Evolutionary conservation across 768 basidiomycete genomes (phyloP).

Genomic region (Hysterangium stoloniferum): DNA sequence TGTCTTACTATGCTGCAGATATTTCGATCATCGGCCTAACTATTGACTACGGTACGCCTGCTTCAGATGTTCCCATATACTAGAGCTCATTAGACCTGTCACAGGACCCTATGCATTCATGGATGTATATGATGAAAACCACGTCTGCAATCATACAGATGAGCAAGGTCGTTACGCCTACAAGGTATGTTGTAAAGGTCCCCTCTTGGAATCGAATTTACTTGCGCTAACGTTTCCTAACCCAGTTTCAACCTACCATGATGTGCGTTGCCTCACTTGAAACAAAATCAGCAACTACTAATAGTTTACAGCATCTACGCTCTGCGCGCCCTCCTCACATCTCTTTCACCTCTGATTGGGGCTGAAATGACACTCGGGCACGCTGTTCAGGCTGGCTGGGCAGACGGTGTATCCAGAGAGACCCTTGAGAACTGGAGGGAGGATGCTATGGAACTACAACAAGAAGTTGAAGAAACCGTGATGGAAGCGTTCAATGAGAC

Average conservation of each 20-base stretch:
- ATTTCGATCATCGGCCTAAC: constrained; percentile 37
- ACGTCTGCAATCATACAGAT: constrained; percentile 91
- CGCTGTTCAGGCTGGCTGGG: constrained; percentile 58
- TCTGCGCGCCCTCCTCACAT: constrained; percentile 63
- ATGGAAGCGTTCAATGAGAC: constrained; percentile 53
- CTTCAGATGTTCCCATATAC: not conserved
- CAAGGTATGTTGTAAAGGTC: constrained; percentile 27
- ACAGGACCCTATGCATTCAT: constrained; percentile 78
- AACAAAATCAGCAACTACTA: not conserved
- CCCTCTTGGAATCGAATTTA: constrained; percentile 8
- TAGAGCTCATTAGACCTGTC: too few relatives aligned
- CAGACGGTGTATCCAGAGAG: constrained; percentile 40
- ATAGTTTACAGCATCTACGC: constrained; percentile 56
- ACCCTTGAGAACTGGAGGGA: constrained; percentile 55
- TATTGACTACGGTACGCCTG: constrained; percentile 44
- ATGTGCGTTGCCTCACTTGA: constrained; percentile 43
- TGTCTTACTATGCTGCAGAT: constrained; percentile 19
- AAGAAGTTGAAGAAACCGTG: constrained; percentile 54
- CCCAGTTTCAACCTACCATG: constrained; percentile 67
- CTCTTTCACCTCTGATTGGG: constrained; percentile 81
- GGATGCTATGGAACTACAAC: constrained; percentile 43
- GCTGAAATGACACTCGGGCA: constrained; percentile 58
- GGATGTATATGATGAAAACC: constrained; percentile 80
- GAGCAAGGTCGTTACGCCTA: constrained; percentile 73
- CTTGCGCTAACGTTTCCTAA: not conserved